Percentiles rank a stretch among this genome's conserved stretches.
Evolutionary conservation across 768 basidiomycete genomes (phyloP).

Genomic region (Podaxis sp.): DNA sequence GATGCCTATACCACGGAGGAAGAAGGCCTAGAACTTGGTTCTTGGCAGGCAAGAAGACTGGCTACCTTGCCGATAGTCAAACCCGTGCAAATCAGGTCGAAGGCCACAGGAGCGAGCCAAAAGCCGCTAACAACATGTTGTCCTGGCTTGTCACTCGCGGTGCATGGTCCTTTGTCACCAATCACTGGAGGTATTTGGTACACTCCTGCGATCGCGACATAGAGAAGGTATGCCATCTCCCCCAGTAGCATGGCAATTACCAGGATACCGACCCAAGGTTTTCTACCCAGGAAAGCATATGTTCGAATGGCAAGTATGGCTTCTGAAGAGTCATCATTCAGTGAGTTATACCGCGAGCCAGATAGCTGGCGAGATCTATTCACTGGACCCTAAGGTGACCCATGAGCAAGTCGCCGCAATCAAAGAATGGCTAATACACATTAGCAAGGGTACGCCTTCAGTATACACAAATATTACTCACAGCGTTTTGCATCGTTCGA

Average conservation of each 20-base stretch:
- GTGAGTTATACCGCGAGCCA: background rate
- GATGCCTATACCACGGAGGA: background rate
- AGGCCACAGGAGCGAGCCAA: slow-evolving; percentile 15
- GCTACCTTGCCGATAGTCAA: slow-evolving; percentile 11
- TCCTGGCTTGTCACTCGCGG: slow-evolving; percentile 15
- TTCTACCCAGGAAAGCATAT: slow-evolving; percentile 16
- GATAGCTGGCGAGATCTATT: background rate
- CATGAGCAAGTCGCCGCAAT: slow-evolving; percentile 17
- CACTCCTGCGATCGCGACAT: slow-evolving; percentile 13
- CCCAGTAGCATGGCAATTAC: slow-evolving; percentile 7
- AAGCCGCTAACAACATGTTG: slow-evolving; percentile 15
- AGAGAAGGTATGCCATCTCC: slow-evolving; percentile 14
- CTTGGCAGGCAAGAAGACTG: background rate
- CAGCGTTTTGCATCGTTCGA: slow-evolving; percentile 13
- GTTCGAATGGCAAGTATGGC: slow-evolving; percentile 15
- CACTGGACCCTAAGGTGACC: slow-evolving; percentile 14
- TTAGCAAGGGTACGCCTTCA: background rate
- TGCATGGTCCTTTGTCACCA: slow-evolving; percentile 12
- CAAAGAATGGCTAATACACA: slow-evolving; percentile 11
- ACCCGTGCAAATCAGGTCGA: slow-evolving; percentile 14
- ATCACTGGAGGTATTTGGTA: slow-evolving; percentile 14
- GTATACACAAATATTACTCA: background rate
- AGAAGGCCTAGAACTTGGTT: slow-evolving; percentile 1
- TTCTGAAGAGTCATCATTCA: slow-evolving; percentile 6
- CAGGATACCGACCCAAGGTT: slow-evolving; percentile 7